Evolutionary conservation across 2,329 filamentous ascomycete species (phyloP).

Genomic region (Diaporthe caulivora): DNA sequence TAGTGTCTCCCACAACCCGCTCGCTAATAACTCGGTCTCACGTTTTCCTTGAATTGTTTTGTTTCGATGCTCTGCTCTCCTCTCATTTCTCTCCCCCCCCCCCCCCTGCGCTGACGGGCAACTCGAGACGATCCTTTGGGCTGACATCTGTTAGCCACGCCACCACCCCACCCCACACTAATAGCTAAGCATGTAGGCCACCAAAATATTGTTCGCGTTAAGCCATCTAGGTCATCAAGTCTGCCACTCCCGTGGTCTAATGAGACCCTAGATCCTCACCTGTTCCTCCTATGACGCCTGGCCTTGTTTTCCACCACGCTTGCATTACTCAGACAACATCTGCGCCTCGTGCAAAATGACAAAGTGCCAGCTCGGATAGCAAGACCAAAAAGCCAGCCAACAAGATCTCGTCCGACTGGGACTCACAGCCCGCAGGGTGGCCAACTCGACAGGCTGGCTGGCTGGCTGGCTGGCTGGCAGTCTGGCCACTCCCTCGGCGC

Average conservation of each 20-base stretch:
- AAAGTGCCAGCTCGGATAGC: background rate
- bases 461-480: background rate
- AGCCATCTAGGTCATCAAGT: slow-evolving; percentile 21
- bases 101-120: slow-evolving; percentile 2
- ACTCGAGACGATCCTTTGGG: slow-evolving; percentile 15
- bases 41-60: background rate
- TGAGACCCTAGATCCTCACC: background rate
- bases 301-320: slow-evolving; percentile 1
- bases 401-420: background rate
- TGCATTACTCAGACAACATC: slow-evolving; percentile 19
- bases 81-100: no score
- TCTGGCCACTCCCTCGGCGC: background rate
- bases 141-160: slow-evolving; percentile 7
- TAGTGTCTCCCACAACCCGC: no score
- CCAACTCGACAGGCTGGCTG: background rate
- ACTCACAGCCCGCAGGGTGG: background rate
- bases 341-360: background rate
- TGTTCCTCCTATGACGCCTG: slow-evolving; percentile 1
- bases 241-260: background rate
- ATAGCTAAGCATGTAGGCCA: background rate
- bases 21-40: background rate
- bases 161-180: slow-evolving; percentile 19
- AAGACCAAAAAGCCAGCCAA: background rate
- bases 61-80: no score
- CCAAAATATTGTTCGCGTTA: background rate